Base-by-base conservation (phyloP, 345 rosid species). In the Linum trigynum region DNA sequence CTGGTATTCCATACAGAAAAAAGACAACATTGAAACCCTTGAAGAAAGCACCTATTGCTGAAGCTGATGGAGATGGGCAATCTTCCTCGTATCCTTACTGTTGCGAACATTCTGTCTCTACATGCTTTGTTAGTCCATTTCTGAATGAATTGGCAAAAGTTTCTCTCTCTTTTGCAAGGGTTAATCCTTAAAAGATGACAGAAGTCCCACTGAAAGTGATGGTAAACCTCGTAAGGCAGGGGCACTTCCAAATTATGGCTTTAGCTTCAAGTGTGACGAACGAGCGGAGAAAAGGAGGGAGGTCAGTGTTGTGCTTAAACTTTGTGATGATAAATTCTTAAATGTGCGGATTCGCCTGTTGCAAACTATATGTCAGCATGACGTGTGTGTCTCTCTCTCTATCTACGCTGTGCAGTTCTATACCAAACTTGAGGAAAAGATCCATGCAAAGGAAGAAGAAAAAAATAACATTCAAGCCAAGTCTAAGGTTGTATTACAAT, bases 241-340 rank as follows among this genome's bases (percentile, higher is more conserved):
- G 77, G 75, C 82, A 32, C 98, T 89, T 79, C 99, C 99, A 62
- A 91, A 85, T 62, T 95, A 95, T 65, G 98, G 99, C 42, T 95
- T 95, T 84, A 95, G 96, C 74, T 95, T 95, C 68, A 87, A 75
- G 81, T 95, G 99, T 74, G 91, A 84, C 76, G 95, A 89, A 78
- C 87, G 99, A 50, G 99, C 99, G 74, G 99, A 95, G 74, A 95
- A 87, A 84, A 84, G 99, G 69, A 91, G 66, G 81, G 99, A 95
- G 98, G 99, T 95, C 67, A 16, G 84, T 63, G 58, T 76, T 72
- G 5, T 51, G 55, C 11, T 77, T 59, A 55, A 15, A 51, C 60
- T 65, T 56, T 72, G 2, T 35, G 63, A 50, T 59, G 5, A 48
- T 48, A 6, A 7, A 9, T 48, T 48, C 15, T 6, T 42, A 5